A percentile compares a stretch with the other conserved stretches of the same genome.
Evolutionary conservation across 139 green algal species (phyloP).

Genomic region (Protoeuglena noctilucae): DNA sequence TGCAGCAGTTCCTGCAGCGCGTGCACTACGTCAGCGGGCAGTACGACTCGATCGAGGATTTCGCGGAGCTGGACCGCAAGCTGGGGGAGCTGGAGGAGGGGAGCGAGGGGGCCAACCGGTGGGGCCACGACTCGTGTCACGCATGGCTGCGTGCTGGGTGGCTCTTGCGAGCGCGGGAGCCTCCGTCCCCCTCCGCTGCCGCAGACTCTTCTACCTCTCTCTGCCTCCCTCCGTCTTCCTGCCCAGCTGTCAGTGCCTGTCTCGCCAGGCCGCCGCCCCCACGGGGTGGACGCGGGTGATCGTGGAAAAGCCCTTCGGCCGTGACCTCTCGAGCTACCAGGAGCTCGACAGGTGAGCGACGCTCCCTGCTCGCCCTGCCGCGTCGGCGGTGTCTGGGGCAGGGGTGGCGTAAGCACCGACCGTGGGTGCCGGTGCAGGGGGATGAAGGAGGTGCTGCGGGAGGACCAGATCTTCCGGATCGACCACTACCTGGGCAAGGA

Average conservation of each 20-base stretch:
- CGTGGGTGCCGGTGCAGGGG: conserved; percentile 14
- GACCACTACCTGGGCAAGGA: conserved; percentile 99
- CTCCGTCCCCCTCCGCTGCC: too few relatives aligned
- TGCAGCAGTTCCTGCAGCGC: conserved; percentile 64
- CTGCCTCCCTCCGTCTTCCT: conserved; percentile 68
- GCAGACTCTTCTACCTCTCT: conserved; percentile 98
- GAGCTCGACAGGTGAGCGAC: conserved; percentile 55
- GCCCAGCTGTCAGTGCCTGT: conserved; percentile 4
- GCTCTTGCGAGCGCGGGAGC: too few relatives aligned
- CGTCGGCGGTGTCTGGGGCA: neutral
- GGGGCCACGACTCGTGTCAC: too few relatives aligned
- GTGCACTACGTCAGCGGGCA: conserved; percentile 78
- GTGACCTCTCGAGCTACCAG: conserved; percentile 57
- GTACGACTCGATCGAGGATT: conserved; percentile 52
- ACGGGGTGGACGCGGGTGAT: conserved; percentile 93
- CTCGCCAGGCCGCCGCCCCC: conserved; percentile 11
- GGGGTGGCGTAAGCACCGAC: neutral
- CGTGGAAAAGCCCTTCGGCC: conserved; percentile 98
- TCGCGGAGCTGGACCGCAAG: conserved; percentile 40
- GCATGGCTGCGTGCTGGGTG: too few relatives aligned
- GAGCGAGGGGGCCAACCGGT: conserved; percentile 47
- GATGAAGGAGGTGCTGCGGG: conserved; percentile 59
- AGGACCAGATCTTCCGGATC: conserved; percentile 99
- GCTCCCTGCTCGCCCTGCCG: neutral
- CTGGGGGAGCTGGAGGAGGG: conserved; percentile 45